Base-by-base conservation (phyloP, 768 basidiomycete genomes). In the Solioccasus polychromus region DNA sequence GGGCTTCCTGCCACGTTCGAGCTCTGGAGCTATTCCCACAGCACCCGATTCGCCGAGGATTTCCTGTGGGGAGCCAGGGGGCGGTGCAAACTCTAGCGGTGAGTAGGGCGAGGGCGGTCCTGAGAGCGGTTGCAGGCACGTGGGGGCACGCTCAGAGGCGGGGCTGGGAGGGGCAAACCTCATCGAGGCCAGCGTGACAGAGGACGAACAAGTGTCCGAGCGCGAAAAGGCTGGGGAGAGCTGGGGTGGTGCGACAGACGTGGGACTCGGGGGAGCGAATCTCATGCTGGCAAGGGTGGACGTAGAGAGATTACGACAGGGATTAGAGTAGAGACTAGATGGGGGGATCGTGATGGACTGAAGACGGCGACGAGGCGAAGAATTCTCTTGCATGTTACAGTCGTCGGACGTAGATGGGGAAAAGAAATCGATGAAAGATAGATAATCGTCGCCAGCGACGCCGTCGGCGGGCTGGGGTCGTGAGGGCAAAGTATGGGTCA, bases 401-500 rank as follows among this genome's bases (percentile, higher is more conserved):
- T 52, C 53, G 19, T 60, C 61, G 12, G 47, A 23, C 15, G 24
- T 48, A 51, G 59, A 56, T 50, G 57, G 42, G 15, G 76, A 71
- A 39, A 59, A 61, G 37, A 78, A 59, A 61, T 78, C 74, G 35
- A 78, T 75, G 53, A 77, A 76, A 25, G 77, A 78, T 45, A 66
- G 61, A 49, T 58, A 63, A 50, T 70, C 68, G 61, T 67, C 66
- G 69, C 36, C 67, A 20, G 53, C 19, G 28, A 43, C 32, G 17
- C 39, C 38, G 37, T 51, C 47, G n/a, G 69, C 35, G 20, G 53
- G 54, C 40, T 50, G 46, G 19, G 40, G 45, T 46, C 53, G 55
- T 44, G 51, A 25, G 9, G 53, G 39, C 4, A 52, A 19, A 29
- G 26, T 42, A 44, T 54, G 51, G 10, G 58, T 31, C 63, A 67